A percentile compares a stretch with the other conserved stretches of the same genome.
Evolutionary conservation across 1,284 basidiomycete species (phyloP).

Genomic region (Cerioporus squamosus): DNA sequence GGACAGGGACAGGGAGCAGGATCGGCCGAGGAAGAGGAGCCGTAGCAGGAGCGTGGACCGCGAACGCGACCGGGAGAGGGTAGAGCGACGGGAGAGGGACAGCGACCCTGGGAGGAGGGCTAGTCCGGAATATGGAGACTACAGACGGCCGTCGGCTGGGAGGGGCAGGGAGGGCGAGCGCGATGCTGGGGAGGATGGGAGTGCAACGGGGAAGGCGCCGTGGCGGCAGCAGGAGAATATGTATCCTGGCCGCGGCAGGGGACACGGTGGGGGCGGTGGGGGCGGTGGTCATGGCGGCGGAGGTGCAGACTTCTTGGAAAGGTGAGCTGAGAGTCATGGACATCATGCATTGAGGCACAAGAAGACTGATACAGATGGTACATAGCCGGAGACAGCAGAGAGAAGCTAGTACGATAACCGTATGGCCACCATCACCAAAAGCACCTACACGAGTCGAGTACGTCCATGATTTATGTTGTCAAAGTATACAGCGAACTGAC

Average conservation of each 20-base stretch:
- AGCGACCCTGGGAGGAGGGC: slow-evolving; percentile 28
- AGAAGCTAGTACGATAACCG: slow-evolving; percentile 61
- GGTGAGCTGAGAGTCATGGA: slow-evolving; percentile 38
- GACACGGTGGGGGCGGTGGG: slow-evolving; percentile 24
- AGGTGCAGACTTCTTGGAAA: slow-evolving; percentile 58
- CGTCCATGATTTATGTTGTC: slow-evolving; percentile 33
- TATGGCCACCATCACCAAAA: slow-evolving; percentile 90
- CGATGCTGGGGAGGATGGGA: slow-evolving; percentile 35
- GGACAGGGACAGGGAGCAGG: too few species aligned
- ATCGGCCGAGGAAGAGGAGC: slow-evolving; percentile 13
- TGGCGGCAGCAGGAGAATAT: slow-evolving; percentile 54
- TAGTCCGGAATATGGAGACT: slow-evolving; percentile 40
- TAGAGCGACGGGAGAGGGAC: slow-evolving; percentile 29
- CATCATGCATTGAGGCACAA: neutral
- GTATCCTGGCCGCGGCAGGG: slow-evolving; percentile 44
- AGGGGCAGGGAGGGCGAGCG: slow-evolving; percentile 21
- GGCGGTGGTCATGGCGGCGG: slow-evolving; percentile 34
- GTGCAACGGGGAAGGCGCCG: slow-evolving; percentile 46
- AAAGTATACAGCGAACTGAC: slow-evolving; percentile 1
- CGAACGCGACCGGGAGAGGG: slow-evolving; percentile 28
- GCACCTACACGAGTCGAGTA: slow-evolving; percentile 62
- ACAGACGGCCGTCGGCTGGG: slow-evolving; percentile 32
- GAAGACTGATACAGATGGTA: neutral
- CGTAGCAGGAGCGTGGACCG: slow-evolving; percentile 29
- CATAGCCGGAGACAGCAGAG: slow-evolving; percentile 78